A percentile compares a stretch with the other conserved stretches of the same genome.
Conservation (phyloP, 2,329 filamentous ascomycete genomes). For the Nigrograna mackinnonii region DNA sequence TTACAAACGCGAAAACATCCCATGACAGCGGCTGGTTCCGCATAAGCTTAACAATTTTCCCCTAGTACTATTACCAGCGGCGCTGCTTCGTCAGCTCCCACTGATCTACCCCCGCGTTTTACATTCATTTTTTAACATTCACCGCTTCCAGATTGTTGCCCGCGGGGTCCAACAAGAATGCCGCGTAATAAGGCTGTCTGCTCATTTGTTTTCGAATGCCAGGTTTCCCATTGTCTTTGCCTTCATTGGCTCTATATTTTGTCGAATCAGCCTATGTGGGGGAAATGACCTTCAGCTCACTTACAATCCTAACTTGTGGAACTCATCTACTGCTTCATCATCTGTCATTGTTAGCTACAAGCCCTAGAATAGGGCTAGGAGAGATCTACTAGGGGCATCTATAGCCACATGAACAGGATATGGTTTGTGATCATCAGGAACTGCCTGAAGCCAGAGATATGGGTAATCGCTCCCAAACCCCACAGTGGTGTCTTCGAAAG, state of each 20-base stretch:
- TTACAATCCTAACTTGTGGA: constrained; percentile 12
- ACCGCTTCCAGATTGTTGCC: constrained; percentile 20
- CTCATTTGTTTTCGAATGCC: constrained; percentile 17
- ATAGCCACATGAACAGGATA: constrained; percentile 15
- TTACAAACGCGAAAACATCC: too few species aligned
- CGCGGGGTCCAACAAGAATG: constrained; percentile 13
- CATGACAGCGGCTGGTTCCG: too few species aligned
- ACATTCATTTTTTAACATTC: constrained; percentile 14
- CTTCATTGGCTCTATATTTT: constrained; percentile 9
- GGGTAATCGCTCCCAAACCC: constrained; percentile 19
- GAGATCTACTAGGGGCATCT: constrained; percentile 13
- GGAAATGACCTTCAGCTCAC: background rate
- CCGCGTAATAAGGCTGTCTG: constrained; percentile 19
- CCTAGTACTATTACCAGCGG: background rate
- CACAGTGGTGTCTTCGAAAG: constrained; percentile 8
- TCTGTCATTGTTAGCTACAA: constrained; percentile 7
- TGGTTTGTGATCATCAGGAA: constrained; percentile 13
- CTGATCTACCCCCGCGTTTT: too few species aligned
- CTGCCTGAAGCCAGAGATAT: constrained; percentile 15
- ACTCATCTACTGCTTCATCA: constrained; percentile 13
- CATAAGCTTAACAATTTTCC: too few species aligned
- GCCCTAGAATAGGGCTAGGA: background rate
- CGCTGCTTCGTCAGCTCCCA: too few species aligned
- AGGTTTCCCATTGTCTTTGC: constrained; percentile 15
- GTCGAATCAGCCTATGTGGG: constrained; percentile 4